Conservation (phyloP, 805 yeast genomes). For the Pichia insulana region DNA sequence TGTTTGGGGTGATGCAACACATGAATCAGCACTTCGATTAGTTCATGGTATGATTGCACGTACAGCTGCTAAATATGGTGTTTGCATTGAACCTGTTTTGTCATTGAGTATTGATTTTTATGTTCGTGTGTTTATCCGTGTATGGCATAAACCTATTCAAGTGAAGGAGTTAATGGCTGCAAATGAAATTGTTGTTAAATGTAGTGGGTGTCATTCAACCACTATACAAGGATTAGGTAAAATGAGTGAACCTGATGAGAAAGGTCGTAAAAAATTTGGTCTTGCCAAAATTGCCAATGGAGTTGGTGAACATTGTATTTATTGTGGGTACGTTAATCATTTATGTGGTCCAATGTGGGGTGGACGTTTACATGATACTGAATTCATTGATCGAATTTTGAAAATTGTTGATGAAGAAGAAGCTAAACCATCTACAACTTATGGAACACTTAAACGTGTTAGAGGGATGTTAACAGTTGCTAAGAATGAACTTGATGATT, state of each 20-base stretch:
- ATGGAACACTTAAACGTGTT: conserved; percentile 76
- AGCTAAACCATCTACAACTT: conserved; percentile 42
- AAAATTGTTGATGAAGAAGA: conserved; percentile 33
- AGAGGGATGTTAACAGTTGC: conserved; percentile 92
- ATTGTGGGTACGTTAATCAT: conserved; percentile 64
- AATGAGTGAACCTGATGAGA: conserved; percentile 27
- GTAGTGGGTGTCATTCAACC: conserved; percentile 79
- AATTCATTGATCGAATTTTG: conserved; percentile 58
- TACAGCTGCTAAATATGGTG: conserved; percentile 85
- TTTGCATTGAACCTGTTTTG: conserved; percentile 77
- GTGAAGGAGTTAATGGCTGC: conserved; percentile 75
- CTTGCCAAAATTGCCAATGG: conserved; percentile 54
- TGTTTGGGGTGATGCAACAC: conserved; percentile 77
- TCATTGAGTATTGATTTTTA: conserved; percentile 88
- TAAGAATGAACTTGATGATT: conserved; percentile 44
- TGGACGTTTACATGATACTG: conserved; percentile 61
- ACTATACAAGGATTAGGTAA: conserved; percentile 71
- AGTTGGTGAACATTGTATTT: conserved; percentile 52
- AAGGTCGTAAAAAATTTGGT: conserved; percentile 38
- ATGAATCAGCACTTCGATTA: conserved; percentile 85
- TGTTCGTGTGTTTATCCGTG: conserved; percentile 75
- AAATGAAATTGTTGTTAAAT: conserved; percentile 70
- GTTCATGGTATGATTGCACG: conserved; percentile 68
- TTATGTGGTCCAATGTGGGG: conserved; percentile 97
- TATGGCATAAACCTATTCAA: conserved; percentile 65